These are phyloP conservation scores for Peronospora destructor DNA, from an alignment of 352 stramenopile species.

Conservation along the genomic window DNA sequence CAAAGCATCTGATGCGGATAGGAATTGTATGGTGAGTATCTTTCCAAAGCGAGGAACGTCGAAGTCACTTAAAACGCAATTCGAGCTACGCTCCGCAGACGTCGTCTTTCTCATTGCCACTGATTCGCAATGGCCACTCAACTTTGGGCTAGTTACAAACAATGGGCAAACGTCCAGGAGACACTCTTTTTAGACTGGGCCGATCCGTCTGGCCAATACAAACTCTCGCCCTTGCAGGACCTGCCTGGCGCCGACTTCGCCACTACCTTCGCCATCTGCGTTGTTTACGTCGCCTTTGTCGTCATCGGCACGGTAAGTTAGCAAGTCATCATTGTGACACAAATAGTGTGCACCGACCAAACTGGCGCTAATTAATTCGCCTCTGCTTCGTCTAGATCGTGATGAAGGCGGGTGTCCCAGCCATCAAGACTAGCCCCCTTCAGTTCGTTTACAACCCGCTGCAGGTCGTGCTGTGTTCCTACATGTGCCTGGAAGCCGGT, in stretches of 20 bases:
- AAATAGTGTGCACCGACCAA: conserved; percentile 14
- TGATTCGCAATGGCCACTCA: conserved; percentile 28
- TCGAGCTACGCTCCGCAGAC: conserved; percentile 15
- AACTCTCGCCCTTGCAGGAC: conserved; percentile 37
- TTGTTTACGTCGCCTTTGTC: conserved; percentile 62
- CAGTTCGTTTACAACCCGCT: conserved; percentile 97
- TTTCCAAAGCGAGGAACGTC: too few species aligned
- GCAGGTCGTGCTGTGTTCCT: conserved; percentile 94
- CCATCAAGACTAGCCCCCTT: conserved; percentile 69
- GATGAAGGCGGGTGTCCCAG: conserved; percentile 67
- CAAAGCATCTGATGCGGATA: too few species aligned
- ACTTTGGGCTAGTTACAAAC: conserved; percentile 53
- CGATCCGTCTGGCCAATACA: conserved; percentile 38
- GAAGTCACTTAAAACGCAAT: conserved; percentile 4
- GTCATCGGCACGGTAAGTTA: conserved; percentile 48
- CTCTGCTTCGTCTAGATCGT: conserved; percentile 23
- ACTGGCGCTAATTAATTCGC: background rate
- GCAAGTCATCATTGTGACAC: conserved; percentile 9
- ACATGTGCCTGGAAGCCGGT: conserved; percentile 93
- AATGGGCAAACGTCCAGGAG: conserved; percentile 46
- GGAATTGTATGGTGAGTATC: too few species aligned
- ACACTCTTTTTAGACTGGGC: conserved; percentile 43
- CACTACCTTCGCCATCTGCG: conserved; percentile 46
- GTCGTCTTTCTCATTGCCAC: conserved; percentile 10
- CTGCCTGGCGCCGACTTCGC: conserved; percentile 50